phyloP scores from a whole-genome alignment of 75 land plant species.

The Sequoiadendron giganteum region DNA sequence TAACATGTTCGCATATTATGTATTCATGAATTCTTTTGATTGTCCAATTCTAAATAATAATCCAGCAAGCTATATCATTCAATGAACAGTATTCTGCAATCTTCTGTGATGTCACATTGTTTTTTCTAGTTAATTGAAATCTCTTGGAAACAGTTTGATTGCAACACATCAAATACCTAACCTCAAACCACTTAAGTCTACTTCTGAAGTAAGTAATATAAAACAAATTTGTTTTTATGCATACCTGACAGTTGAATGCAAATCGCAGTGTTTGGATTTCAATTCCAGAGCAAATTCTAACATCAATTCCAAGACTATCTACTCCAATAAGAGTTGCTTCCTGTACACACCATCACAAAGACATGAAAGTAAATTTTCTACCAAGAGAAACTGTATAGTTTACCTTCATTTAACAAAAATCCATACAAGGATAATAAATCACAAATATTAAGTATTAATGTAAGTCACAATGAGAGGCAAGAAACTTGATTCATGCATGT shows the following conservation, averaged over 20 bases:
- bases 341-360: constrained; percentile 26
- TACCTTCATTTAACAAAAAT: not conserved
- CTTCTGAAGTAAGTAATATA: not conserved
- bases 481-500: not conserved
- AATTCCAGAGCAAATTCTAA: constrained; percentile 69
- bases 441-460: not conserved
- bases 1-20: not conserved
- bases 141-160: not conserved
- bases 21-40: not conserved
- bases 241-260: constrained; percentile 66
- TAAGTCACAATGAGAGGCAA: not conserved
- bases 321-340: constrained; percentile 71
- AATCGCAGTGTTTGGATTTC: constrained; percentile 85
- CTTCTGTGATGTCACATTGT: not conserved
- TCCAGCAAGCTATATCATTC: not conserved
- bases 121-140: not conserved
- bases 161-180: not conserved
- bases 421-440: not conserved
- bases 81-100: not conserved
- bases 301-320: constrained; percentile 86
- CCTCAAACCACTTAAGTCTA: not conserved
- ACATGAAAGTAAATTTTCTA: not conserved
- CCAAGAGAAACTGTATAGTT: not conserved
- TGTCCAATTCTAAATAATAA: not conserved
- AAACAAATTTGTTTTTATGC: not conserved